A percentile compares a stretch with the other conserved stretches of the same genome.
phyloP scores from a whole-genome alignment of 2,329 filamentous ascomycete genomes.

The Coniochaeta sp. region DNA sequence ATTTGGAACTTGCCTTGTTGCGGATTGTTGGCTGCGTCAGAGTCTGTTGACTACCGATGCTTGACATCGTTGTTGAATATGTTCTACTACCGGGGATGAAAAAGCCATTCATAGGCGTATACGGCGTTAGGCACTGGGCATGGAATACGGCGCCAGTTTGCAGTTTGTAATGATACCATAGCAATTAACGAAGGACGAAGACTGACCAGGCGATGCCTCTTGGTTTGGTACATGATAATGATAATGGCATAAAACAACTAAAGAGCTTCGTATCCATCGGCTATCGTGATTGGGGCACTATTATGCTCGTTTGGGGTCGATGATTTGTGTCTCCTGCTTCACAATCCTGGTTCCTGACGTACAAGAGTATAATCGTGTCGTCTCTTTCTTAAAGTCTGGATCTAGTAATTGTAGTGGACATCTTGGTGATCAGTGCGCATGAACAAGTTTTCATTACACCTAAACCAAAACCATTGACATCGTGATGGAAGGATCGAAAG shows the following conservation, averaged over 20 bases:
- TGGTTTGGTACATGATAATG: neutral
- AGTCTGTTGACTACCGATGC: neutral
- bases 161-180: neutral
- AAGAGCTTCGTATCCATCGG: too few species aligned
- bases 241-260: neutral
- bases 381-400: too few species aligned
- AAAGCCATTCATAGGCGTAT: neutral
- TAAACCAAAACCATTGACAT: too few species aligned
- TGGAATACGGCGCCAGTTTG: neutral
- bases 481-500: too few species aligned
- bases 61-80: neutral
- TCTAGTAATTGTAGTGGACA: too few species aligned
- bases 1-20: neutral
- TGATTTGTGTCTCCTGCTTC: too few species aligned
- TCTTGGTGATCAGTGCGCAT: too few species aligned
- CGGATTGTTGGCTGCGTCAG: neutral
- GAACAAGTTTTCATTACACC: too few species aligned
- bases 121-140: neutral
- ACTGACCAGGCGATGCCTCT: neutral
- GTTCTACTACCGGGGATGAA: neutral
- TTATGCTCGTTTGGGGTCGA: too few species aligned
- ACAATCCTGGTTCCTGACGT: too few species aligned
- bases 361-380: too few species aligned
- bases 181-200: neutral
- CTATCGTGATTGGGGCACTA: too few species aligned